Evolutionary conservation across 441 rosid genomes (phyloP), one percentile per base, ranked within the genome.

Genomic region (Isatis lusitanica): DNA sequence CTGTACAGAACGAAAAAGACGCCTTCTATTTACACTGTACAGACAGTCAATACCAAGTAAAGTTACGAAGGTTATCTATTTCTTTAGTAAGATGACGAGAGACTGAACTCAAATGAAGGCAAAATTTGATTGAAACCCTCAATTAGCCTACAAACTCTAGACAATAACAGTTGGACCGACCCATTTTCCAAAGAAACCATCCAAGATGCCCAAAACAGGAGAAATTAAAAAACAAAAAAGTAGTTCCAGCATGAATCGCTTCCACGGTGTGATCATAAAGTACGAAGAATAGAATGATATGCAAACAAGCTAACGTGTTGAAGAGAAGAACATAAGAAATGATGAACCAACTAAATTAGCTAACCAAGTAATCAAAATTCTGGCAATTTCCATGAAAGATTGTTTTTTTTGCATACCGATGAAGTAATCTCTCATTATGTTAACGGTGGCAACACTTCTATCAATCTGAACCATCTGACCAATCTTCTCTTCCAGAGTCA

Each of bases 391-490:
- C 16, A 42, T 60, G 9, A 16, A 33, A 36, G 18, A 35, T 52
- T 35, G 9, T 18, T 8, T 7, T 39, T 39, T 21, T 9, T 6
- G n/a, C 57, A 66, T 79, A 85, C 96, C 97, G 16, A 92, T 86
- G 79, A 66, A 79, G 81, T 85, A 80, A 57, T 81, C 85, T 74
- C 83, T 79, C 82, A 90, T 47, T 1, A 86, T 78, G 28, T 90
- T 86, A 16, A 80, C 47, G 62, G 88, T 82, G 26, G 84, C 84
- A 63, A 74, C 79, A 18, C 53, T 59, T 42, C 87, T 74, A 39
- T 92, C 97, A 38, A 92, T 75, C 70, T 92, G 98, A n/a, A 78
- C 81, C 98, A 92, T 90, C 75, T 92, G 98, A 50, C 92, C 96
- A 69, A 92, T 86, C 85, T 92, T 92, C 78, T 92, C 96, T 8